Percentiles rank a stretch among this genome's conserved stretches.
Conservation (phyloP, 306 rosid species). For the Vigna hirtella region DNA sequence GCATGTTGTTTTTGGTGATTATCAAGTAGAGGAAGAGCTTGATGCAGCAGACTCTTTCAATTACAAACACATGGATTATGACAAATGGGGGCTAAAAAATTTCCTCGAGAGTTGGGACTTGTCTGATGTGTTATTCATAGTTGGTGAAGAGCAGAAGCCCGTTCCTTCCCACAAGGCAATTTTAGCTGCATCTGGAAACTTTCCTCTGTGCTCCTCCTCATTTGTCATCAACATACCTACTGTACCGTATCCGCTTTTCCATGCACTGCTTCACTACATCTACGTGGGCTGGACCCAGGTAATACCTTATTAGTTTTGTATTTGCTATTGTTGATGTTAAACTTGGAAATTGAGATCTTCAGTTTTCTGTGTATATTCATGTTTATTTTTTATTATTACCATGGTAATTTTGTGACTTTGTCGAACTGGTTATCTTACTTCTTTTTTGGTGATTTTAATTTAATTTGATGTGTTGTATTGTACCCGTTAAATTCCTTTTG, state of each 20-base stretch:
- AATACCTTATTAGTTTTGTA: constrained; percentile 3
- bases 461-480: not conserved
- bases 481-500: not conserved
- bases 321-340: constrained; percentile 4
- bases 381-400: not conserved
- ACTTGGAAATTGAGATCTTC: not conserved
- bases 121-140: constrained; percentile 70
- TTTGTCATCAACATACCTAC: constrained; percentile 61
- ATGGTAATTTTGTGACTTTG: constrained; percentile 9
- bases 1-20: constrained; percentile 64
- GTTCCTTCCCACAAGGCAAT: constrained; percentile 93
- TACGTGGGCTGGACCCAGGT: constrained; percentile 91
- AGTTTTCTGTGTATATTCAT: not conserved
- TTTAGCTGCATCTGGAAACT: constrained; percentile 76
- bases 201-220: constrained; percentile 57
- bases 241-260: constrained; percentile 66
- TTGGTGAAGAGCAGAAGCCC: constrained; percentile 68
- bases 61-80: constrained; percentile 48
- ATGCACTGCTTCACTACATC: constrained; percentile 80
- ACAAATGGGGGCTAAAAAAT: constrained; percentile 81
- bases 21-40: constrained; percentile 54
- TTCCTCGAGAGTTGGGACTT: constrained; percentile 87
- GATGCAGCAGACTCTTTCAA: constrained; percentile 42
- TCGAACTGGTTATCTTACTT: constrained; percentile 13
- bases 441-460: constrained; percentile 24